Percentiles rank a stretch among this genome's conserved stretches.
Evolutionary conservation across 2,329 filamentous ascomycete species (phyloP).

Genomic region (Xylariomycetidae sp.): DNA sequence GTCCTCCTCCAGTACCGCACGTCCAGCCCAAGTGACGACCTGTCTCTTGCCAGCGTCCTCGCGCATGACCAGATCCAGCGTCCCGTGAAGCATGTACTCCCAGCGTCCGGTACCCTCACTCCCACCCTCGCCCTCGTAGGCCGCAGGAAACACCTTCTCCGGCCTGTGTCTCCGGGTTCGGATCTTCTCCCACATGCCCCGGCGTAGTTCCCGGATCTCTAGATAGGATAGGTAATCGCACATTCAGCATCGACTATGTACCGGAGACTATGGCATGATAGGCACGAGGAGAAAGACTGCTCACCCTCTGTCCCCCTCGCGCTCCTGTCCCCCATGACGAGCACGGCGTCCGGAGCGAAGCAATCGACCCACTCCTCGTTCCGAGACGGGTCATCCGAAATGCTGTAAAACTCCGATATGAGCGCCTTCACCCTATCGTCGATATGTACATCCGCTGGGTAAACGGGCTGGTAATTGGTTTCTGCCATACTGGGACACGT

Average conservation of each 20-base stretch:
- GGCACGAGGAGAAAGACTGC: conserved; percentile 3
- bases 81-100: conserved; percentile 32
- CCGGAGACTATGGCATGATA: not conserved
- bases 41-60: conserved; percentile 14
- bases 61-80: conserved; percentile 18
- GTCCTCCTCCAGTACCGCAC: conserved; percentile 18
- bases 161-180: conserved; percentile 36
- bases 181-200: conserved; percentile 40
- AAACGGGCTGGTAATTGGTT: conserved; percentile 25
- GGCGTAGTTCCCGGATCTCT: conserved; percentile 38
- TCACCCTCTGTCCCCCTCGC: conserved; percentile 32
- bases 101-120: too few species aligned
- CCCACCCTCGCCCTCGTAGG: conserved; percentile 26
- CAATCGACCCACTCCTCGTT: conserved; percentile 39
- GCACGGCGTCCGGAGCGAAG: conserved; percentile 36
- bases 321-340: conserved; percentile 36
- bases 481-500: too few species aligned
- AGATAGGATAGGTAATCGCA: not conserved
- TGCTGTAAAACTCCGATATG: conserved; percentile 38
- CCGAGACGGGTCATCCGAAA: conserved; percentile 37
- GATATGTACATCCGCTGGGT: conserved; percentile 18
- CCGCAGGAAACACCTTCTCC: conserved; percentile 37
- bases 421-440: conserved; percentile 27
- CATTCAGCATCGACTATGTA: not conserved
- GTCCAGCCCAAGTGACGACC: conserved; percentile 26